phyloP scores from a whole-genome alignment of 2,329 filamentous ascomycete species.

The Trichoderma brevicompactum region DNA sequence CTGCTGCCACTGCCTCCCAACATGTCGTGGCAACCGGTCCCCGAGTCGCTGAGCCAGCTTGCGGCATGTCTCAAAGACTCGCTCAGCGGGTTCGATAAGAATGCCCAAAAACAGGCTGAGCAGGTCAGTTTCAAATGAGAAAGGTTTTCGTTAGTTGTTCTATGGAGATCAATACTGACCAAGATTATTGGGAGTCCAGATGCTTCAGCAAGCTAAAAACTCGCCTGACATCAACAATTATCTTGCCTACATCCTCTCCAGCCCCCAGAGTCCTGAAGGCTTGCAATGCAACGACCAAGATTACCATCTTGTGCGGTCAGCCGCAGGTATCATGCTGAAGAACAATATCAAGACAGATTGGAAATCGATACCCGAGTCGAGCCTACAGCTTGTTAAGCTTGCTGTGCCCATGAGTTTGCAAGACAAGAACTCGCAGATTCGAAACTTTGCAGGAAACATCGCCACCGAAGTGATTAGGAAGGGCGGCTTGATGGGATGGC shows the following conservation, averaged over 20 bases:
- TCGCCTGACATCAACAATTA: conserved; percentile 98
- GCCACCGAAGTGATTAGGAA: conserved; percentile 88
- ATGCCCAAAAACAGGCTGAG: conserved; percentile 86
- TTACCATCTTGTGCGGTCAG: conserved; percentile 78
- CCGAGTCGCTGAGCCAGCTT: conserved; percentile 86
- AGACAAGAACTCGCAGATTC: conserved; percentile 80
- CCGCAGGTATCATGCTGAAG: conserved; percentile 93
- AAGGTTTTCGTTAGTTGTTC: neutral
- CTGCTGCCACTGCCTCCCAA: conserved; percentile 37
- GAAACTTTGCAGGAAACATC: conserved; percentile 88
- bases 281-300: conserved; percentile 63
- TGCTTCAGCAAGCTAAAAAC: conserved; percentile 86
- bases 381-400: conserved; percentile 76
- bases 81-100: conserved; percentile 79
- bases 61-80: conserved; percentile 90
- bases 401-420: conserved; percentile 78
- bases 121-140: conserved; percentile 60
- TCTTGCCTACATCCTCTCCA: conserved; percentile 87
- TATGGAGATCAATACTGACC: conserved; percentile 21
- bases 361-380: conserved; percentile 74
- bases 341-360: conserved; percentile 82
- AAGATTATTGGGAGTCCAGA: conserved; percentile 56
- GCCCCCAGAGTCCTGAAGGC: conserved; percentile 62
- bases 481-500: conserved; percentile 88
- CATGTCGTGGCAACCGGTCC: conserved; percentile 93